Evolutionary conservation across 768 basidiomycete genomes (phyloP).

Genomic region (Cystofilobasidium ferigula): DNA sequence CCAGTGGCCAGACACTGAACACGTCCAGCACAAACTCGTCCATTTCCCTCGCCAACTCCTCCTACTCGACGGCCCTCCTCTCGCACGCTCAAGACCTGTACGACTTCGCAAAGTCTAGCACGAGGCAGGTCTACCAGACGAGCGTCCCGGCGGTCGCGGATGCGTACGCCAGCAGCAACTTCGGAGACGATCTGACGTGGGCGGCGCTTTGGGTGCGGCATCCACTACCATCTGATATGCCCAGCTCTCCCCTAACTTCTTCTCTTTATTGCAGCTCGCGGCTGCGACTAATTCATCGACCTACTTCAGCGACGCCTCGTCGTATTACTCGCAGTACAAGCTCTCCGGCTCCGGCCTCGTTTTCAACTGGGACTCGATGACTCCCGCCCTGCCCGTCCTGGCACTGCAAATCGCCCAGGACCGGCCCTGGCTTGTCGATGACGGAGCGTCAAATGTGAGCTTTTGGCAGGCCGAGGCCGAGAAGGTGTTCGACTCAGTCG

Average conservation of each 20-base stretch:
- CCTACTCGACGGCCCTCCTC: slow-evolving; percentile 60
- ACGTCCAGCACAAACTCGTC: slow-evolving; percentile 35
- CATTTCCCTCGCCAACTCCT: slow-evolving; percentile 58
- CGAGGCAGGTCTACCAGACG: slow-evolving; percentile 34
- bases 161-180: slow-evolving; percentile 61
- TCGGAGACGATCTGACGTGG: slow-evolving; percentile 53
- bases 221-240: slow-evolving; percentile 6
- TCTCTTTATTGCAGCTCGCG: slow-evolving; percentile 58
- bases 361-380: slow-evolving; percentile 76
- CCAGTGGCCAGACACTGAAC: slow-evolving; percentile 40
- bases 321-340: slow-evolving; percentile 50
- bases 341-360: slow-evolving; percentile 49
- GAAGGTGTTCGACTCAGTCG: slow-evolving; percentile 59
- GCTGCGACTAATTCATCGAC: slow-evolving; percentile 55
- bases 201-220: slow-evolving; percentile 20
- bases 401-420: slow-evolving; percentile 61
- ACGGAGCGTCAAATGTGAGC: slow-evolving; percentile 45
- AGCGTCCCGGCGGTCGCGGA: slow-evolving; percentile 54
- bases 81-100: slow-evolving; percentile 67
- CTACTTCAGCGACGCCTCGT: slow-evolving; percentile 54
- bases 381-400: slow-evolving; percentile 61
- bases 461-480: slow-evolving; percentile 63
- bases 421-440: slow-evolving; percentile 44
- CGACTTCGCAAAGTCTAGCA: slow-evolving; percentile 56
- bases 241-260: background rate